Evolutionary conservation across 1,284 basidiomycete species (phyloP), one percentile per base, ranked within the genome.

Genomic region (Phylloporus gajari): DNA sequence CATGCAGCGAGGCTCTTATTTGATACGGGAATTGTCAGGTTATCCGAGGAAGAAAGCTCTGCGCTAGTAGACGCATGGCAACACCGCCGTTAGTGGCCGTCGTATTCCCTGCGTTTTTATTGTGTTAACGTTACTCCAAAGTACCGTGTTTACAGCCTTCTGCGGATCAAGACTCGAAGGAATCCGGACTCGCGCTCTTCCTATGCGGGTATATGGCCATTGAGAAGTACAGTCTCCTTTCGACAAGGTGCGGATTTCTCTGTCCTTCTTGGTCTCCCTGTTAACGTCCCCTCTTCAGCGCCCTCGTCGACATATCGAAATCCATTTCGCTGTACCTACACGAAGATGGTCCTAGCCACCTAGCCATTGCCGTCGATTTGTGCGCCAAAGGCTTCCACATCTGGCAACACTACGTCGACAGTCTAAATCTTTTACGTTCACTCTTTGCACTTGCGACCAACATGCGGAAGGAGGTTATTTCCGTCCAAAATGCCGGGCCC

Each of bases 351-450:
- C 91, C 90, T 2, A 85, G 85, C 1, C 88, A 94, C 80, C 88
- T 94, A 30, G 86, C 89, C 1, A 86, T 98, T 4, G 96, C 95
- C 0, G 93, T 98, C 74, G 97, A 99, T 78, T 87, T 99, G 17
- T 97, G 94, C 78, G 93, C 94, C 5, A 91, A 93, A 63, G 97
- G 97, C 0, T 99, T 98, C 81, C 89, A 93, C 59, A 92, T 96
- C 60, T 99, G 97, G 95, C 97, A 97, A 81, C 92, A 97, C 75
- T 97, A 97, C 78, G 89, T 97, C 69, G 97, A 99, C 76, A 92
- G 96, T 0, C 94, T 97, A 86, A 93, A 94, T 73, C 92, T 98
- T 70, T 87, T 99, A 30, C 93, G 97, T 2, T 90, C 93, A 0
- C 86, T 99, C 9, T 98, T 98, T 81, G 88, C 85, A 25, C 88